Percentiles rank a stretch among this genome's conserved stretches.
These are phyloP conservation scores for Rachicladosporium sp. DNA, from an alignment of 2,329 filamentous ascomycete species.

Conservation along the genomic window DNA sequence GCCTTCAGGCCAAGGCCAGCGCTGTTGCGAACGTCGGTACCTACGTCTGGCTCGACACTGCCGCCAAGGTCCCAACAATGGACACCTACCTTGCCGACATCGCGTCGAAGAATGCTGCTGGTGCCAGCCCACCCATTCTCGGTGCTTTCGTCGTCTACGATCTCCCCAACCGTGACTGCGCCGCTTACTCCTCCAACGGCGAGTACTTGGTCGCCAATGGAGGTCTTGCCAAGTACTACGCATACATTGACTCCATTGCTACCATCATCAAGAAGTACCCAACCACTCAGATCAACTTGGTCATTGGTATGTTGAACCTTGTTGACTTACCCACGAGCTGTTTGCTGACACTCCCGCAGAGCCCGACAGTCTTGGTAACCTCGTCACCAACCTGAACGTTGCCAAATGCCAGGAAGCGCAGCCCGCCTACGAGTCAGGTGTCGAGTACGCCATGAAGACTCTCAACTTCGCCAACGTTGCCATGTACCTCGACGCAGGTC, in stretches of 20 bases:
- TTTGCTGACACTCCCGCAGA: conserved; percentile 34
- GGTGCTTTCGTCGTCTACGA: conserved; percentile 50
- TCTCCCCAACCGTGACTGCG: conserved; percentile 51
- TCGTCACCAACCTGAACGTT: conserved; percentile 48
- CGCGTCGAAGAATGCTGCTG: conserved; percentile 33
- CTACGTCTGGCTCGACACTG: conserved; percentile 42
- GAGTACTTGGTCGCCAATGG: conserved; percentile 45
- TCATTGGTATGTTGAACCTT: conserved; percentile 30
- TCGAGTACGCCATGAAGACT: conserved; percentile 43
- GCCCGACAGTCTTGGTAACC: conserved; percentile 50
- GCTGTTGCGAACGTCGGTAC: conserved; percentile 39
- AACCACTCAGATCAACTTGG: conserved; percentile 38
- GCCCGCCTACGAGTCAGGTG: conserved; percentile 42
- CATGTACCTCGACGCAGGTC: conserved; percentile 53
- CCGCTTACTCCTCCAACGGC: conserved; percentile 51
- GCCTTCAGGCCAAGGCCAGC: conserved; percentile 39
- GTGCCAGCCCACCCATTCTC: conserved; percentile 35
- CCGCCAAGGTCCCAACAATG: conserved; percentile 38
- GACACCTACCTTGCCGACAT: conserved; percentile 37
- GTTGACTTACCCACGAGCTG: not conserved
- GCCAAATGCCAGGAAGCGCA: conserved; percentile 43
- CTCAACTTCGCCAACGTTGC: conserved; percentile 50
- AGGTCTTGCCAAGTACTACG: conserved; percentile 39
- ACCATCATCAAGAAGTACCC: conserved; percentile 41
- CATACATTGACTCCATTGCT: conserved; percentile 44